Evolutionary conservation across 331 rosid genomes (phyloP), one percentile per base, ranked within the genome.

Genomic region (Malus hybrid): DNA sequence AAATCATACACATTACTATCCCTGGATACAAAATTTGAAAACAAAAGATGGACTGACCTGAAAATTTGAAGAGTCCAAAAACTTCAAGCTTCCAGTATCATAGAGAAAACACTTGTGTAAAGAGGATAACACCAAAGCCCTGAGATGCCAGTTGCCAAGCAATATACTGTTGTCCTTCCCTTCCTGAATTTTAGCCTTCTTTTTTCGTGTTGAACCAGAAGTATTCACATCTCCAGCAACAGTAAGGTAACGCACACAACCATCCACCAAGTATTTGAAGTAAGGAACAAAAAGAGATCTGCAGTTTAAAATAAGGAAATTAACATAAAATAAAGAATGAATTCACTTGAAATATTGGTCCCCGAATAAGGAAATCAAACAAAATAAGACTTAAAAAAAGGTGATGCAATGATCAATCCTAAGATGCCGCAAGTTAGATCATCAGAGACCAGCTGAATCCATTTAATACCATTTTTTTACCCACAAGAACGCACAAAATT

Each of bases 201-300:
- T 91, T 88, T 87, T 94, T 29, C 67, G 83, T 10, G 73, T 83
- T 68, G 79, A 71, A 72, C 75, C 79, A n/a, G 88, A 73, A 44
- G 73, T 57, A 39, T 82, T 80, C 66, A 69, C 76, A 80, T 85
- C 88, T 74, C 90, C 90, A 69, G 70, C 66, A 60, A 73, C 81
- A 69, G 81, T 77, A 64, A 94, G 99, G 88, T 86, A 83, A 32
- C 62, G 84, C 63, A 94, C 86, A 81, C 97, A 87, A 75, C 88
- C 82, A 55, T 84, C 90, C 7, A 91, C 89, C 91, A 94, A 81
- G 88, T 87, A 87, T 75, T 92, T 94, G 87, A 92, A 92, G 86
- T 90, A 94, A 36, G 99, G 95, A 84, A 94, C 93, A 85, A 94
- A 94, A 79, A 94, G 85, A 42, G 97, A 91, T 90, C 97, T 94